A percentile compares a stretch with the other conserved stretches of the same genome.
Conservation (phyloP, 352 stramenopile species). For the Globisporangium paddicum region DNA sequence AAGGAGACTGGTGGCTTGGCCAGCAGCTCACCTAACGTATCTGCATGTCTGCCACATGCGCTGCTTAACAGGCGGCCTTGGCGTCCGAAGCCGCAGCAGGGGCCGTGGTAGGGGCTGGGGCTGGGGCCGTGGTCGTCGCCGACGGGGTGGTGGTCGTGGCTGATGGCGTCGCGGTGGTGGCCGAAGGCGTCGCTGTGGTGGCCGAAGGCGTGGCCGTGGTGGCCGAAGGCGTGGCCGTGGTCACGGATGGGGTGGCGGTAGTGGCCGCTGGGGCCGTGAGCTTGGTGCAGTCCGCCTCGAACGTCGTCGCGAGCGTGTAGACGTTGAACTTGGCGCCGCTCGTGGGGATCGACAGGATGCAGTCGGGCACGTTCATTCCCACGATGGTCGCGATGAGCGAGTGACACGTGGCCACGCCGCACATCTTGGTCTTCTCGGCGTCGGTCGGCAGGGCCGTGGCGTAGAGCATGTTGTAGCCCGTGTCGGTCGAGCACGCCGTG, state of each 20-base stretch:
- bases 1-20: too few species aligned
- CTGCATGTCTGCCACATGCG: not conserved
- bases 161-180: not conserved
- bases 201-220: not conserved
- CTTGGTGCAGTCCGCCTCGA: slow-evolving; percentile 39
- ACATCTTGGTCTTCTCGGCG: slow-evolving; percentile 32
- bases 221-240: not conserved
- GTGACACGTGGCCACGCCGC: slow-evolving; percentile 23
- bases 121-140: not conserved
- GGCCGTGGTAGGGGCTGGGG: not conserved
- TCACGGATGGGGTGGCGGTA: not conserved
- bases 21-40: too few species aligned
- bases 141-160: not conserved
- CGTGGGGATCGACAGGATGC: slow-evolving; percentile 3
- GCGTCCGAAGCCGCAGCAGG: not conserved
- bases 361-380: slow-evolving; percentile 26
- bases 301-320: slow-evolving; percentile 38
- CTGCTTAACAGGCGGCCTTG: not conserved
- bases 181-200: not conserved
- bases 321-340: slow-evolving; percentile 31
- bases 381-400: slow-evolving; percentile 28
- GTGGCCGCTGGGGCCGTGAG: not conserved
- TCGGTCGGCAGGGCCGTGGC: slow-evolving; percentile 22
- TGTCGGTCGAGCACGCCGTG: slow-evolving; percentile 12
- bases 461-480: slow-evolving; percentile 38